These are phyloP conservation scores for Entamoeba moshkovskii DNA, from an alignment of 208 protist species.

Conservation along the genomic window DNA sequence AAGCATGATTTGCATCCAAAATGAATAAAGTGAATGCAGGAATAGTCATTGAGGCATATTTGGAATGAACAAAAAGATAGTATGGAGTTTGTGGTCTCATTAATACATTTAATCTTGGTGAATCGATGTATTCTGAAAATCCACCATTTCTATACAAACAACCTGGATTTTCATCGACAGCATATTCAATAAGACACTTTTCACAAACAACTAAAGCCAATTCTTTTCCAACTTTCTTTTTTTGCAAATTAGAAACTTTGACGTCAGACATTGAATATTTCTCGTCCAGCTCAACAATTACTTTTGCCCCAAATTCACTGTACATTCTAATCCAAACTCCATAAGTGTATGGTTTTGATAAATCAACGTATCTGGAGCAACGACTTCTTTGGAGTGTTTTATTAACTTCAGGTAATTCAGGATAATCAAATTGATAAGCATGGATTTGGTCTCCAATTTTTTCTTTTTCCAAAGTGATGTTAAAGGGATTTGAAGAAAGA, in stretches of 20 bases:
- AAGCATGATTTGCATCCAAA: neutral
- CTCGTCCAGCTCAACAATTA: neutral
- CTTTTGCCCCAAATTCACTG: neutral
- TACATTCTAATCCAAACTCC: neutral
- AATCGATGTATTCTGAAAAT: neutral
- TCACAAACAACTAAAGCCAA: neutral
- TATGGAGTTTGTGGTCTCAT: neutral
- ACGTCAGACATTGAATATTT: neutral
- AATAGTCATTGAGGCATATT: neutral
- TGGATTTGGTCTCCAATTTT: neutral
- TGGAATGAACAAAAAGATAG: neutral
- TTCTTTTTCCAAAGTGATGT: too few species aligned
- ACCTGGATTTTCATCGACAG: neutral
- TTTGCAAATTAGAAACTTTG: neutral
- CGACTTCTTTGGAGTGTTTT: neutral
- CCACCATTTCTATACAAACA: neutral
- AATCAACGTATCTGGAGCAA: neutral
- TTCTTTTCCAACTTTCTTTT: neutral
- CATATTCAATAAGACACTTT: neutral
- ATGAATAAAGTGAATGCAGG: neutral
- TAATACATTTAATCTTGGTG: neutral
- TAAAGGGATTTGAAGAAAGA: neutral
- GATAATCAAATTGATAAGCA: neutral
- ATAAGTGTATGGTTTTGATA: neutral
- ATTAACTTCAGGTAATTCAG: neutral